Percentiles rank a stretch among this genome's conserved stretches.
Conservation (phyloP, 2,329 filamentous ascomycete genomes). For the Keithomyces neogunnii region DNA sequence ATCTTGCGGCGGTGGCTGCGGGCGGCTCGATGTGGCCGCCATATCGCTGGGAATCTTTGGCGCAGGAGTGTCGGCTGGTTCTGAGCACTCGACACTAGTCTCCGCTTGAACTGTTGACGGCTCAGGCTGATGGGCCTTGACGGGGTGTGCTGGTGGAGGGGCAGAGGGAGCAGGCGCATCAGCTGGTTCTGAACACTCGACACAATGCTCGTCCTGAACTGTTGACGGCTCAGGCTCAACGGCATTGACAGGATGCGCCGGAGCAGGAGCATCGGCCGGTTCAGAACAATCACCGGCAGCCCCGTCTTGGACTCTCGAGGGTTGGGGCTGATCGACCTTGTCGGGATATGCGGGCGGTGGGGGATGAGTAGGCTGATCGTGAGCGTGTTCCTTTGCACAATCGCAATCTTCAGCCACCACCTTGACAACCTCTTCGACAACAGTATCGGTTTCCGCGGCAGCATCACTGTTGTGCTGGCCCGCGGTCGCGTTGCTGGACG, state of each 20-base stretch:
- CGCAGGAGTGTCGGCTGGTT: neutral
- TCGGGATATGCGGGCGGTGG: neutral
- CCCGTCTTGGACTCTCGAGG: neutral
- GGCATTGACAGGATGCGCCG: neutral
- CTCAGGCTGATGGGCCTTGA: neutral
- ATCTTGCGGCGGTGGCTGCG: too few relatives aligned
- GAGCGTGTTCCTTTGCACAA: conserved; percentile 4
- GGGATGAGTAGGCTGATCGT: neutral
- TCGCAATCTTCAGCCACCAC: conserved; percentile 15
- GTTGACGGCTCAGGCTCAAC: neutral
- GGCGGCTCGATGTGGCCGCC: too few relatives aligned
- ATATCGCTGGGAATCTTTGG: neutral
- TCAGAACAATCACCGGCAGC: too few relatives aligned
- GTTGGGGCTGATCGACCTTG: neutral
- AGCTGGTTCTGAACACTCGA: too few relatives aligned
- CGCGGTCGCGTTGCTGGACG: too few relatives aligned
- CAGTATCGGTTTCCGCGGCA: conserved; percentile 17
- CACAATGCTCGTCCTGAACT: neutral
- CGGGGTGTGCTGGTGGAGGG: neutral
- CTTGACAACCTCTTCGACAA: conserved; percentile 18
- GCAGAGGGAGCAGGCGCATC: neutral
- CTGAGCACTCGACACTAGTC: neutral
- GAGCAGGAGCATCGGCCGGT: neutral
- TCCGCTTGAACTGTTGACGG: neutral
- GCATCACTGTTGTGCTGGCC: conserved; percentile 20